These are phyloP conservation scores for Aspergillus sp. DNA, from an alignment of 2,329 filamentous ascomycete species.

Conservation along the genomic window DNA sequence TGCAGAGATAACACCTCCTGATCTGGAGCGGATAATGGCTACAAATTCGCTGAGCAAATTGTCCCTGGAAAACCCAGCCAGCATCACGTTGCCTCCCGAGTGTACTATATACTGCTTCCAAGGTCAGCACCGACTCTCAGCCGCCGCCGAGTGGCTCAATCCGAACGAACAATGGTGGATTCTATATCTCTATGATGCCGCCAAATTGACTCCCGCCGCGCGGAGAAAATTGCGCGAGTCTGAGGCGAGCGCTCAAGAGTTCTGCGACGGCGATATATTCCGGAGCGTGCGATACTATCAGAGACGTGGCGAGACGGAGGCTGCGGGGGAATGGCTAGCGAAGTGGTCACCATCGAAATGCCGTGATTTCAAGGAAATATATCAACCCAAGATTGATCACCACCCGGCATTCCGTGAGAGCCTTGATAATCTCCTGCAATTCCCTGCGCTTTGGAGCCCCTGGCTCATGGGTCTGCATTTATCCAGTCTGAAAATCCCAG, in stretches of 20 bases:
- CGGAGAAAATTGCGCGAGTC: constrained; percentile 8
- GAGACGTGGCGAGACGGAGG: background rate
- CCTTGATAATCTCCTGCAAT: constrained; percentile 10
- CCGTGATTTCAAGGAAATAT: constrained; percentile 13
- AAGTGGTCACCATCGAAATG: constrained; percentile 15
- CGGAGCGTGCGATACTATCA: constrained; percentile 13
- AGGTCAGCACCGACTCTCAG: constrained; percentile 11
- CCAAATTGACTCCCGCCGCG: constrained; percentile 8
- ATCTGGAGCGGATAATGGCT: background rate
- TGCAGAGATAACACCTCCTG: background rate
- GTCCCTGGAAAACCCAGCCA: background rate
- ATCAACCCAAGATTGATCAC: constrained; percentile 5
- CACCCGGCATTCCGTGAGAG: constrained; percentile 1
- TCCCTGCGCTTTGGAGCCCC: constrained; percentile 9
- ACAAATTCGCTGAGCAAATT: background rate
- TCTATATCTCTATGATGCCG: constrained; percentile 9
- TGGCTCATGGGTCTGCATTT: constrained; percentile 16
- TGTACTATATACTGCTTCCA: constrained; percentile 8
- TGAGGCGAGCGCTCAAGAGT: constrained; percentile 6
- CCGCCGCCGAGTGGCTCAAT: constrained; percentile 8
- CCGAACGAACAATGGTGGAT: constrained; percentile 13
- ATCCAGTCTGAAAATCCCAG: constrained; percentile 8
- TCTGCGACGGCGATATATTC: constrained; percentile 15
- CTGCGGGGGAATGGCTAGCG: constrained; percentile 12
- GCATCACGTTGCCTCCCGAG: background rate